phyloP scores from a whole-genome alignment of 768 basidiomycete genomes.

The Boletus subcaerulescens region DNA sequence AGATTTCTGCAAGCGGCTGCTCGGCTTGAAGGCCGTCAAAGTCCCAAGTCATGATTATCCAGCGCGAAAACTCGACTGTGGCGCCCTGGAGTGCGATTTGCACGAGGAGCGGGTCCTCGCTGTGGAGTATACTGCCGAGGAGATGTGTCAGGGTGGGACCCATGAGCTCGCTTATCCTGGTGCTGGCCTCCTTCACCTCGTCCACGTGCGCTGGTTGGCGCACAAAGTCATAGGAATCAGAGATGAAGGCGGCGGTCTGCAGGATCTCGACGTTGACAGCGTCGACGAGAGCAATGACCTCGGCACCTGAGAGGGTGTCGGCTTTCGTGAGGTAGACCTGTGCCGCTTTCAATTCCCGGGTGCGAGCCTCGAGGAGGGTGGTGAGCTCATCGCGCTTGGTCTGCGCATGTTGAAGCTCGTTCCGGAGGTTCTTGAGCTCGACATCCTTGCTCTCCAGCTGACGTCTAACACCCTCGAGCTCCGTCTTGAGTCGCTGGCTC shows the following conservation, averaged over 20 bases:
- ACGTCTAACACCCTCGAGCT: constrained; percentile 16
- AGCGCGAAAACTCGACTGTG: constrained; percentile 30
- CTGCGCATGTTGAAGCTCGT: constrained; percentile 27
- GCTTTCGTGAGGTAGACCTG: constrained; percentile 44
- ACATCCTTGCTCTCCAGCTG: constrained; percentile 24
- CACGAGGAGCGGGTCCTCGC: constrained; percentile 38
- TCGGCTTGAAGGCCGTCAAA: constrained; percentile 31
- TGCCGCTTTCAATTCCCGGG: constrained; percentile 40
- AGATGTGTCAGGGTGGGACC: constrained; percentile 25
- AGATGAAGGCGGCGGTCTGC: constrained; percentile 44
- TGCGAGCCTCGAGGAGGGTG: constrained; percentile 32
- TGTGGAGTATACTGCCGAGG: constrained; percentile 23
- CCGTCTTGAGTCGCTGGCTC: constrained; percentile 13
- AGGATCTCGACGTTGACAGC: constrained; percentile 47
- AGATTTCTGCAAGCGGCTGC: constrained; percentile 31
- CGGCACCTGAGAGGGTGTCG: constrained; percentile 43
- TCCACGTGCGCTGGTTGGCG: constrained; percentile 17
- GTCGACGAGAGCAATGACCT: constrained; percentile 39
- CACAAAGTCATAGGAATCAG: constrained; percentile 37
- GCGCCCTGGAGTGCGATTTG: constrained; percentile 37
- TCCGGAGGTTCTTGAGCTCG: constrained; percentile 25
- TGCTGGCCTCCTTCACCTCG: constrained; percentile 29
- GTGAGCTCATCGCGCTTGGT: constrained; percentile 28
- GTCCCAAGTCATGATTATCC: constrained; percentile 37
- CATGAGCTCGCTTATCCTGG: constrained; percentile 32